Conservation (phyloP, 225 moss, liverwort and hornwort species). For the Marchantia paleacea region DNA sequence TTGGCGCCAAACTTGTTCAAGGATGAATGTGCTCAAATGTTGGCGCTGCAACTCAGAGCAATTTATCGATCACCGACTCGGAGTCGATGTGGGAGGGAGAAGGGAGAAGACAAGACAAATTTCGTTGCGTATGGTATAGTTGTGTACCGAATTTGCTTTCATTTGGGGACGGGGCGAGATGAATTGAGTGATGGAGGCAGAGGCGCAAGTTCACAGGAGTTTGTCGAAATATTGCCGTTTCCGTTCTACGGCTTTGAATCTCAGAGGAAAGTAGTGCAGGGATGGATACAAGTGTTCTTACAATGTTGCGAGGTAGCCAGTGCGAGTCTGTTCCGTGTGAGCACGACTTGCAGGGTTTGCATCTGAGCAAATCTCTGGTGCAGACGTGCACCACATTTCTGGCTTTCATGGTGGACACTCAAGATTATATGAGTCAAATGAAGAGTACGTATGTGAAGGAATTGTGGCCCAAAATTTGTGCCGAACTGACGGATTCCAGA, state of each 20-base stretch:
- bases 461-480: slow-evolving; percentile 30
- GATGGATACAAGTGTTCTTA: not conserved
- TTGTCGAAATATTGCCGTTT: not conserved
- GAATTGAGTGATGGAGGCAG: not conserved
- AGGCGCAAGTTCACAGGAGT: not conserved
- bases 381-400: slow-evolving; percentile 22
- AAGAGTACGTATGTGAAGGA: slow-evolving; percentile 36
- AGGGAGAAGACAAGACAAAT: not conserved
- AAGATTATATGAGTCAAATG: slow-evolving; percentile 51
- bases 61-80: too few species aligned
- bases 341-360: not conserved
- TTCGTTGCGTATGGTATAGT: too few species aligned
- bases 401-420: slow-evolving; percentile 46
- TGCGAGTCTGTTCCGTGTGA: slow-evolving; percentile 17
- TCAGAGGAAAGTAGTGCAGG: not conserved
- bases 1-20: too few species aligned
- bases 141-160: not conserved
- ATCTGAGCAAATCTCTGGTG: slow-evolving; percentile 7
- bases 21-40: too few species aligned
- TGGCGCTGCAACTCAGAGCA: too few species aligned
- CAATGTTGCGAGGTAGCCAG: slow-evolving; percentile 9
- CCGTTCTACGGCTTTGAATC: not conserved
- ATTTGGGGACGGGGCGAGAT: not conserved
- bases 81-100: not conserved
- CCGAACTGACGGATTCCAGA: slow-evolving; percentile 39